These are phyloP conservation scores for Hanseniaspora thailandica DNA, from an alignment of 805 yeast genomes.

Conservation along the genomic window DNA sequence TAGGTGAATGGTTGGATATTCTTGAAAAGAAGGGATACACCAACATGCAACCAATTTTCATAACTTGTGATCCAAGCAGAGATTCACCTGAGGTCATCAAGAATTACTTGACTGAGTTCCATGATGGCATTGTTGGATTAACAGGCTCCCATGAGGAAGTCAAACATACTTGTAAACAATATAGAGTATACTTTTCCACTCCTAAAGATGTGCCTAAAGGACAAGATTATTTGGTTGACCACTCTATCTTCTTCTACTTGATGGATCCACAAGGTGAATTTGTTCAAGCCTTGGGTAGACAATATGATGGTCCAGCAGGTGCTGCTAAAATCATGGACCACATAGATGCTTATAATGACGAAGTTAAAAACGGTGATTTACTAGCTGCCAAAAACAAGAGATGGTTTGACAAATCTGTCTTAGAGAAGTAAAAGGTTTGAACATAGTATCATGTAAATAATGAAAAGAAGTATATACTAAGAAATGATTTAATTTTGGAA, in stretches of 20 bases:
- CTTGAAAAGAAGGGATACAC: constrained; percentile 48
- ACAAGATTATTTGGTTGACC: constrained; percentile 92
- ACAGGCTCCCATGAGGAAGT: constrained; percentile 84
- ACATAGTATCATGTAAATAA: not conserved
- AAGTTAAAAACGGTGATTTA: constrained; percentile 36
- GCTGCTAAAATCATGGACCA: constrained; percentile 65
- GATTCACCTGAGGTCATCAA: constrained; percentile 79
- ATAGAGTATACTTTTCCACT: constrained; percentile 92
- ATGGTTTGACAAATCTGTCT: constrained; percentile 21
- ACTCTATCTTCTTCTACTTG: constrained; percentile 88
- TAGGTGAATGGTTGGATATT: constrained; percentile 54
- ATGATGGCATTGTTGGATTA: constrained; percentile 75
- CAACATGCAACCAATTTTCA: constrained; percentile 67
- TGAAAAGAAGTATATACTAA: too few species aligned
- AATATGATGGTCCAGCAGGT: constrained; percentile 69
- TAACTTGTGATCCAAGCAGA: constrained; percentile 95
- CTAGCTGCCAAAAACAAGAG: constrained; percentile 36
- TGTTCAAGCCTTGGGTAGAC: constrained; percentile 88
- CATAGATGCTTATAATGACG: constrained; percentile 63
- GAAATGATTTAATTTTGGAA: too few species aligned
- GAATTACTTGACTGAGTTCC: constrained; percentile 78
- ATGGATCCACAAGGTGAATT: constrained; percentile 98
- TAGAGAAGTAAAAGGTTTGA: not conserved
- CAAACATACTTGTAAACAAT: constrained; percentile 74
- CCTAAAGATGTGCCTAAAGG: constrained; percentile 91